Percentiles rank a stretch among this genome's conserved stretches.
These are phyloP conservation scores for Lepiota venenata DNA, from an alignment of 768 basidiomycete genomes.

Conservation along the genomic window DNA sequence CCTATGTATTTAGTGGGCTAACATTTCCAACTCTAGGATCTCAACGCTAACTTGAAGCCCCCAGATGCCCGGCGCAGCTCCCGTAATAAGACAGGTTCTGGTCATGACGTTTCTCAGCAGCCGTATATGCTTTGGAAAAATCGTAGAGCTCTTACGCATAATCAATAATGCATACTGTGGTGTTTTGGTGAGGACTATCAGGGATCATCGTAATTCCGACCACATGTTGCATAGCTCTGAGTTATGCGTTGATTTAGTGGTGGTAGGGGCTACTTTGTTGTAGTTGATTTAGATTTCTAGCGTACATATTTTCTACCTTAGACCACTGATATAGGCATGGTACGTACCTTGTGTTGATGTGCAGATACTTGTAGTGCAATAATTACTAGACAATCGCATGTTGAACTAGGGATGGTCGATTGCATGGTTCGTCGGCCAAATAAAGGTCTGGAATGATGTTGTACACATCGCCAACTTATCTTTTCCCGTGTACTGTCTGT, in stretches of 20 bases:
- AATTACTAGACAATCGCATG: neutral
- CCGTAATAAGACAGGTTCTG: conserved; percentile 56
- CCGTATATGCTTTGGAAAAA: conserved; percentile 91
- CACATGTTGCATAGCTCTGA: neutral
- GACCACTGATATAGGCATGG: conserved; percentile 4
- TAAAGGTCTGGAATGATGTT: neutral
- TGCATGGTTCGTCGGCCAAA: neutral
- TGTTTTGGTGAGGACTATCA: neutral
- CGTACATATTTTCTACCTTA: conserved; percentile 9
- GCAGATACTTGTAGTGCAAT: conserved; percentile 10
- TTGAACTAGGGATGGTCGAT: neutral
- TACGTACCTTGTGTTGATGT: conserved; percentile 10
- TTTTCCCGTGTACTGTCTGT: too few relatives aligned
- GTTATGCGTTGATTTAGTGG: neutral
- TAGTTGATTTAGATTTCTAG: conserved; percentile 7
- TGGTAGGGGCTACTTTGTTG: neutral
- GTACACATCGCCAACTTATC: neutral
- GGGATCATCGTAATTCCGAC: neutral
- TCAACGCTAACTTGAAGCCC: conserved; percentile 63
- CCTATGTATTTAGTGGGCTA: neutral
- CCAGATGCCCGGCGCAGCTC: conserved; percentile 81
- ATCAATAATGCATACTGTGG: conserved; percentile 17
- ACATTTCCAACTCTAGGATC: conserved; percentile 44
- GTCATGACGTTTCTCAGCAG: conserved; percentile 67
- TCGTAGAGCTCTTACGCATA: conserved; percentile 57